Conservation (phyloP, 768 basidiomycete species). For the Phlebiopsis flavidoalba region DNA sequence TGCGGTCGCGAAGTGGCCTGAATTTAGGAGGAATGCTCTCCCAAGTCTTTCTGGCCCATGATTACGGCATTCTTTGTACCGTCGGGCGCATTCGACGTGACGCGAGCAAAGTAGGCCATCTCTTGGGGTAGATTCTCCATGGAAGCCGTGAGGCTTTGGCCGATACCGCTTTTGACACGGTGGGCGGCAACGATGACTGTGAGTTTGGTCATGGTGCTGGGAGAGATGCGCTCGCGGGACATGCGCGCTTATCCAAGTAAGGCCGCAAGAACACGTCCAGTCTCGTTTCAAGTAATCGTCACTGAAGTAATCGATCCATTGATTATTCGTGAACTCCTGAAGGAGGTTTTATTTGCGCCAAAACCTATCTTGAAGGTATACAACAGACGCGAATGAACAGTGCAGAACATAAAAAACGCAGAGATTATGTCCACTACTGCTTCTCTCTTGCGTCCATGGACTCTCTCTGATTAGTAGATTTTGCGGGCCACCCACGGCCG, state of each 20-base stretch:
- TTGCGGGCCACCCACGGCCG: background rate
- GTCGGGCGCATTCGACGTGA: slow-evolving; percentile 57
- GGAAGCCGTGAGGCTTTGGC: slow-evolving; percentile 69
- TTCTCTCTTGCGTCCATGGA: background rate
- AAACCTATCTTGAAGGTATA: too few relatives aligned
- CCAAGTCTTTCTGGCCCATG: slow-evolving; percentile 98
- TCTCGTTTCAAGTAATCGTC: too few relatives aligned
- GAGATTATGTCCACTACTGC: background rate
- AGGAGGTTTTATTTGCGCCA: too few relatives aligned
- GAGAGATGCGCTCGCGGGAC: background rate
- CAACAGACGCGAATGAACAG: too few relatives aligned
- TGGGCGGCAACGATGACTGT: slow-evolving; percentile 95
- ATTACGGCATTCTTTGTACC: slow-evolving; percentile 68
- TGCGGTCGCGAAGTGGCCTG: slow-evolving; percentile 69
- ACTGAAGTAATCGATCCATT: too few relatives aligned
- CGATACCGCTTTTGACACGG: slow-evolving; percentile 84
- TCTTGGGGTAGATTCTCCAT: slow-evolving; percentile 87
- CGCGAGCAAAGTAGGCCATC: slow-evolving; percentile 88
- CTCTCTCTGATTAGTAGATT: background rate
- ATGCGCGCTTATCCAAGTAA: background rate
- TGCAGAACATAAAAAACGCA: background rate
- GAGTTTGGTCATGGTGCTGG: slow-evolving; percentile 51
- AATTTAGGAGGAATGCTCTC: slow-evolving; percentile 88
- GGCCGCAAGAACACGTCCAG: too few relatives aligned
- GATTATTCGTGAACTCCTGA: too few relatives aligned